Conservation (phyloP, 2,329 filamentous ascomycete species). For the Geoglossum cookeanum region DNA sequence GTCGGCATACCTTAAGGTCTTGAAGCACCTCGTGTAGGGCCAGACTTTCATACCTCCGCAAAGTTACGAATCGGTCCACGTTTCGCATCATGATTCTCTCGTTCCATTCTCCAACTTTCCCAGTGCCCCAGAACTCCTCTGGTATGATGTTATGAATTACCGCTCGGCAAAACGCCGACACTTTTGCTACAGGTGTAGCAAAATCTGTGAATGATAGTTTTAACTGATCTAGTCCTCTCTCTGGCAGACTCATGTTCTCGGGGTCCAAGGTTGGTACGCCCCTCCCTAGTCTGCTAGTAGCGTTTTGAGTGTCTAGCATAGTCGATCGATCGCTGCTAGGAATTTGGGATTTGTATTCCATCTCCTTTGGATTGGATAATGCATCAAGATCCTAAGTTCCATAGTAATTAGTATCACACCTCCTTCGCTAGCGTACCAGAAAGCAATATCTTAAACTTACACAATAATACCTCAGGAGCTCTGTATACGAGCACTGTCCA, state of each 20-base stretch:
- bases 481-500: constrained; percentile 56
- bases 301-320: not conserved
- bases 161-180: constrained; percentile 76
- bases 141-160: constrained; percentile 57
- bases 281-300: not conserved
- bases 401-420: not conserved
- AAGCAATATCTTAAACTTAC: constrained; percentile 27
- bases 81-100: constrained; percentile 39
- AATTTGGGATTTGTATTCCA: constrained; percentile 3
- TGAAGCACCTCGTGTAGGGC: constrained; percentile 62
- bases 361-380: not conserved
- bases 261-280: not conserved
- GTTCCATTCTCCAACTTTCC: constrained; percentile 37
- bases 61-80: constrained; percentile 56
- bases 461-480: constrained; percentile 67
- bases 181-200: constrained; percentile 45
- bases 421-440: not conserved
- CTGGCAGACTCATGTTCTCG: not conserved
- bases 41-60: constrained; percentile 66
- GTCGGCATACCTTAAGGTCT: constrained; percentile 45
- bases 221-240: not conserved
- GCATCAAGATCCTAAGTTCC: not conserved
- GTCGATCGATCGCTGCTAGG: constrained; percentile 12
- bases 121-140: constrained; percentile 50
- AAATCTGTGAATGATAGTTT: constrained; percentile 38